Conservation (phyloP, 148 eudicot species). For the Euryodendron excelsum region DNA sequence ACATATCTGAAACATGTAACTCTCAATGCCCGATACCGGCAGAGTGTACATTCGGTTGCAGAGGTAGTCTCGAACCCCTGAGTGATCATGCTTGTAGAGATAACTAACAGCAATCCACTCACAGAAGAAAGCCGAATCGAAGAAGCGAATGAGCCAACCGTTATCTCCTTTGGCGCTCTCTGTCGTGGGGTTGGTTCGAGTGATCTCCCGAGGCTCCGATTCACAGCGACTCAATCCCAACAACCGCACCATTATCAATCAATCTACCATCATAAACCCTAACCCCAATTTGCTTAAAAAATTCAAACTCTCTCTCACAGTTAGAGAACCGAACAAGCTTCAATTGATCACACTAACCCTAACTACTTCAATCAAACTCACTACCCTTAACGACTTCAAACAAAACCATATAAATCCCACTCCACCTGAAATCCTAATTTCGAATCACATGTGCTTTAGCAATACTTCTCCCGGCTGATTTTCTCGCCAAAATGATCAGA, state of each 20-base stretch:
- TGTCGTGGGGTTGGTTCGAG: conserved; percentile 63
- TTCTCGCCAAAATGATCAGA: too few species aligned
- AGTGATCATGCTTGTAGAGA: conserved; percentile 88
- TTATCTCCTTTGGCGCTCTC: conserved; percentile 79
- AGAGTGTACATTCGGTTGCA: conserved; percentile 95
- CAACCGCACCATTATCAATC: conserved; percentile 66
- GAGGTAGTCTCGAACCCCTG: conserved; percentile 88
- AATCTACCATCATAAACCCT: conserved; percentile 41
- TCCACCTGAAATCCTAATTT: too few species aligned
- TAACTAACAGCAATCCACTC: conserved; percentile 99
- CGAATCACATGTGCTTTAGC: too few species aligned
- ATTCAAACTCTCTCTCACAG: conserved; percentile 12
- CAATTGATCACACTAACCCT: conserved; percentile 5
- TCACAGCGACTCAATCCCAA: conserved; percentile 69
- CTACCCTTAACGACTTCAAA: too few species aligned
- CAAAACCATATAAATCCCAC: too few species aligned
- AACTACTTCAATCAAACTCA: neutral
- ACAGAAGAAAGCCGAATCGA: conserved; percentile 95
- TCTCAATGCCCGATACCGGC: conserved; percentile 84
- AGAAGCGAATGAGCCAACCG: conserved; percentile 94
- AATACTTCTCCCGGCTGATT: too few species aligned
- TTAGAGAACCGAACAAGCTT: conserved; percentile 18
- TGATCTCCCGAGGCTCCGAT: conserved; percentile 86
- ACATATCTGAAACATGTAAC: conserved; percentile 92
- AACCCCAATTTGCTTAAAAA: conserved; percentile 11